Evolutionary conservation across 257 asterid species (phyloP).

Genomic region (Plantago elongata): DNA sequence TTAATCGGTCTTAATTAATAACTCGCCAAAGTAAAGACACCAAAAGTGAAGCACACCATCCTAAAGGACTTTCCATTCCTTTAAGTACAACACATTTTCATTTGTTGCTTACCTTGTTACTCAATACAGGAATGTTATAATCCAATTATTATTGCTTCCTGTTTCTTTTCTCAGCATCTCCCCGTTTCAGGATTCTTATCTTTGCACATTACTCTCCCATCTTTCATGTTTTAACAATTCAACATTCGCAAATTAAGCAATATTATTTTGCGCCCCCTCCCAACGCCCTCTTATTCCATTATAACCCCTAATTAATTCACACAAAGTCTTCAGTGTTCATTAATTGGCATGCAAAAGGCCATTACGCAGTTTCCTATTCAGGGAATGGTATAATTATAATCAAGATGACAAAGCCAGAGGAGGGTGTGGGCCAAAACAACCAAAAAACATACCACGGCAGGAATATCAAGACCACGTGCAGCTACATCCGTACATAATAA

Average conservation of each 20-base stretch:
- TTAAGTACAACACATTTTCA: background rate
- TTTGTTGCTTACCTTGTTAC: background rate
- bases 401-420: too few relatives aligned
- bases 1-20: background rate
- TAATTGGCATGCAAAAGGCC: too few relatives aligned
- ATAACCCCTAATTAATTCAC: too few relatives aligned
- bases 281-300: too few relatives aligned
- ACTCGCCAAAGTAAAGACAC: background rate
- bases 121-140: background rate
- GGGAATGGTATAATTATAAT: too few relatives aligned
- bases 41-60: background rate
- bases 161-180: background rate
- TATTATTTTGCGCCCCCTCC: background rate
- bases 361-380: too few relatives aligned
- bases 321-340: too few relatives aligned
- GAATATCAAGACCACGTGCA: conserved; percentile 99
- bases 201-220: too few relatives aligned
- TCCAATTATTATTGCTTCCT: background rate
- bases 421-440: background rate
- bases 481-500: conserved; percentile 93
- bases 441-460: conserved; percentile 70
- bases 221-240: too few relatives aligned
- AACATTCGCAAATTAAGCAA: too few relatives aligned
- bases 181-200: too few relatives aligned
- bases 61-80: background rate